Evolutionary conservation across 768 basidiomycete species (phyloP), one percentile per base, ranked within the genome.

Genomic region (Agaricus sinodeliciosus): DNA sequence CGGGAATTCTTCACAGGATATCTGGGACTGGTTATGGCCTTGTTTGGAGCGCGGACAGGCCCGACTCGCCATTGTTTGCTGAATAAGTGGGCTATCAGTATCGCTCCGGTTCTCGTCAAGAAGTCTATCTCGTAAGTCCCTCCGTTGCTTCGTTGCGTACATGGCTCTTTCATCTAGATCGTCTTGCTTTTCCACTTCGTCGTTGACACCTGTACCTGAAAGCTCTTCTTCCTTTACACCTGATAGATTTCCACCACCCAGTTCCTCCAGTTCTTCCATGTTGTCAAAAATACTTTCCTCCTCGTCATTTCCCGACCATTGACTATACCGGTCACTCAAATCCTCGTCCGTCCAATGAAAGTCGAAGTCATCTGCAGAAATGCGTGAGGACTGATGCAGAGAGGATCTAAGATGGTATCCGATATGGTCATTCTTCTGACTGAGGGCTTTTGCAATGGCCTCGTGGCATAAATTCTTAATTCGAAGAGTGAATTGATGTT

Each of bases 401-500:
- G 12, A 22, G 3, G 18, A 2, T 43, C 27, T 28, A 8, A 18
- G n/a, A 4, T 19, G 43, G 13, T 26, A 28, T 25, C 15, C 34
- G 16, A 12, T 34, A 19, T 16, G 26, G 5, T 9, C 28, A 41
- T 27, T 25, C 11, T 25, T 25, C 9, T 35, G 19, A 3, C 39
- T 28, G 35, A 50, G 25, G 35, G 37, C n/a, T 4, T 15, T 42
- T 16, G 49, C 44, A 19, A 45, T 35, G 11, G 16, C 25, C 3
- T 39, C 22, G 22, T 81, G 56, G 71, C 76, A 54, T 77, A 72
- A 25, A 80, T 65, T 63, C 81, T 80, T 81, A 50, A 16, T 43
- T 8, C 22, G 48, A 40, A 43, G 41, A 27, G 59, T 58, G 54
- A 59, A 54, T 27, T 45, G 49, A 35, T 25, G 45, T 8, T 50